phyloP scores from a whole-genome alignment of 805 yeast genomes.

The Maudiozyma bulderi region DNA sequence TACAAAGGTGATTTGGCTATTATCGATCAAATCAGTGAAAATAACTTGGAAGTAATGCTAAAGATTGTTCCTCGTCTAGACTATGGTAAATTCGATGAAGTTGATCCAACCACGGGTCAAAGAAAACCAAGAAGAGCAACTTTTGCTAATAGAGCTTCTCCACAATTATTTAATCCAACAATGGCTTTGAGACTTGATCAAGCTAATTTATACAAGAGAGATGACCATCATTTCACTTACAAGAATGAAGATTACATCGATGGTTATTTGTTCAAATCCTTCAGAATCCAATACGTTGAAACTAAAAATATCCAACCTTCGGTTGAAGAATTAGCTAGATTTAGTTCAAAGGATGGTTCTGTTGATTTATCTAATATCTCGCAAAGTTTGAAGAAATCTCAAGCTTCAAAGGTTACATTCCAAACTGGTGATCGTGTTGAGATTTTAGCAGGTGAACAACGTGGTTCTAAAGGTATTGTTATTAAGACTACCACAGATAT shows the following conservation, averaged over 20 bases:
- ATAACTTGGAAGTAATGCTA: conserved; percentile 90
- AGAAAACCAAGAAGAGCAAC: conserved; percentile 43
- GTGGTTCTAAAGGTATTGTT: conserved; percentile 78
- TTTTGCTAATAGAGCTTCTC: conserved; percentile 68
- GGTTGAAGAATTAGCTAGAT: conserved; percentile 77
- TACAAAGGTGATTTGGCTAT: conserved; percentile 89
- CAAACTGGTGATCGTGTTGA: conserved; percentile 94
- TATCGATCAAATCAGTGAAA: conserved; percentile 87
- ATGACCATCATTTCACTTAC: conserved; percentile 58
- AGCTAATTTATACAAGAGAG: conserved; percentile 57
- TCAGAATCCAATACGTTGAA: conserved; percentile 70
- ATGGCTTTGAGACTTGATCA: conserved; percentile 84
- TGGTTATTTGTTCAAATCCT: conserved; percentile 81
- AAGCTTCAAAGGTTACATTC: conserved; percentile 49
- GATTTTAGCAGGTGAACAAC: conserved; percentile 86
- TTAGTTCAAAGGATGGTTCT: conserved; percentile 75
- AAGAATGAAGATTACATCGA: conserved; percentile 82
- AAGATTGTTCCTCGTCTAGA: conserved; percentile 89
- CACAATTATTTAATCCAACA: conserved; percentile 75
- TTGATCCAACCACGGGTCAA: conserved; percentile 43
- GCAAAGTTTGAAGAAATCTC: conserved; percentile 63
- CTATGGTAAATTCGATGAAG: conserved; percentile 58
- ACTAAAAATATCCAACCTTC: conserved; percentile 78
- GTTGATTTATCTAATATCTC: conserved; percentile 82
- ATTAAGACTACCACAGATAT: conserved; percentile 55